phyloP scores from a whole-genome alignment of 768 basidiomycete species.

The Lentinula boryana region DNA sequence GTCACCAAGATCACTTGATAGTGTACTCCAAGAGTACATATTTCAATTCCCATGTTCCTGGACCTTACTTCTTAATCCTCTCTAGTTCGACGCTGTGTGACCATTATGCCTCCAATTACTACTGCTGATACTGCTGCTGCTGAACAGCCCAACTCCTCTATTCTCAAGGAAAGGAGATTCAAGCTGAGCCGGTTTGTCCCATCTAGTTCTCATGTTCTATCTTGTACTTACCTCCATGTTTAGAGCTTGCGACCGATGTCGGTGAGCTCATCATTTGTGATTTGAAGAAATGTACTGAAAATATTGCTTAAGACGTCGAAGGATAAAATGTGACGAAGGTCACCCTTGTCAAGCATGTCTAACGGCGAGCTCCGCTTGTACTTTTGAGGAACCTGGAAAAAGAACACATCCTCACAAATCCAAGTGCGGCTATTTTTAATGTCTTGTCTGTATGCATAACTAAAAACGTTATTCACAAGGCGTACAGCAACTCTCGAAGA shows the following conservation, averaged over 20 bases:
- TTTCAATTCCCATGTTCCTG: slow-evolving; percentile 17
- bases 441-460: background rate
- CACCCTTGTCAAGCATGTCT: slow-evolving; percentile 86
- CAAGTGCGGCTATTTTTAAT: slow-evolving; percentile 47
- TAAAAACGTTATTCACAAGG: slow-evolving; percentile 26
- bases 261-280: slow-evolving; percentile 44
- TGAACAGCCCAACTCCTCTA: slow-evolving; percentile 20
- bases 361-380: slow-evolving; percentile 76
- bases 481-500: slow-evolving; percentile 82
- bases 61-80: slow-evolving; percentile 5
- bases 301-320: slow-evolving; percentile 48
- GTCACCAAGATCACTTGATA: slow-evolving; percentile 1
- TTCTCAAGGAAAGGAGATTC: slow-evolving; percentile 78
- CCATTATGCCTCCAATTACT: slow-evolving; percentile 44
- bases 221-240: slow-evolving; percentile 3
- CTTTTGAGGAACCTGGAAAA: slow-evolving; percentile 85
- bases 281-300: background rate
- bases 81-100: slow-evolving; percentile 1
- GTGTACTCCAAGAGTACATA: background rate
- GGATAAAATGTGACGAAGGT: slow-evolving; percentile 87
- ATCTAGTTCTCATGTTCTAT: background rate
- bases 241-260: slow-evolving; percentile 88
- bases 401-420: slow-evolving; percentile 84
- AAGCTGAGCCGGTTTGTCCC: slow-evolving; percentile 73
- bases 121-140: slow-evolving; percentile 22